phyloP scores from a whole-genome alignment of 2,329 filamentous ascomycete genomes.

The Penicillium digitatum region DNA sequence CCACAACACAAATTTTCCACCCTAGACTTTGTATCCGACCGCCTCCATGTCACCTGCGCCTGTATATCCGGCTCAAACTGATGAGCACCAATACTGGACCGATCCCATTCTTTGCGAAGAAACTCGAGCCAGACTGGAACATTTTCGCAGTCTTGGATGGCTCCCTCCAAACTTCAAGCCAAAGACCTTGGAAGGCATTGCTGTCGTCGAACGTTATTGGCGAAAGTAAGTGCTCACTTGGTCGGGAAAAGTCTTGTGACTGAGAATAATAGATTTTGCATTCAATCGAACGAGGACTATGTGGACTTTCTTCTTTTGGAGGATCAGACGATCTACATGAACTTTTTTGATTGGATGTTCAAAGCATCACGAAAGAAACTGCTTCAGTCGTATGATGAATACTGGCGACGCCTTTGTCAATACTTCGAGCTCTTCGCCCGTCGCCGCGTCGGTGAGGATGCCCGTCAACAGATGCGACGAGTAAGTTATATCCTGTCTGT shows the following conservation, averaged over 20 bases:
- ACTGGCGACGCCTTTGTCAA: constrained; percentile 23
- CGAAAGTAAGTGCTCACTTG: too few species aligned
- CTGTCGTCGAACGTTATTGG: too few species aligned
- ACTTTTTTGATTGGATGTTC: constrained; percentile 28
- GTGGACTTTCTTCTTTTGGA: constrained; percentile 22
- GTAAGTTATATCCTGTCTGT: constrained; percentile 13
- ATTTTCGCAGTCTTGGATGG: constrained; percentile 20
- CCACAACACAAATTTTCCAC: too few species aligned
- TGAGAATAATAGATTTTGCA: constrained; percentile 22
- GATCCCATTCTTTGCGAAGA: constrained; percentile 27
- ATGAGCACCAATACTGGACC: constrained; percentile 25
- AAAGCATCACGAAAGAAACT: constrained; percentile 23
- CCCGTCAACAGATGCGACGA: constrained; percentile 23
- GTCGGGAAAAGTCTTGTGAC: too few species aligned
- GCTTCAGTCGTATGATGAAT: constrained; percentile 25
- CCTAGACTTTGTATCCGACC: too few species aligned
- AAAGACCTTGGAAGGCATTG: too few species aligned
- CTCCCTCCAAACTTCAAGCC: too few species aligned
- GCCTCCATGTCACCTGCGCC: too few species aligned
- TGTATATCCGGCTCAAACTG: too few species aligned
- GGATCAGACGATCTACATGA: constrained; percentile 25
- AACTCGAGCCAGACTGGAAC: constrained; percentile 23
- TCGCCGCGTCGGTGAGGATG: constrained; percentile 17
- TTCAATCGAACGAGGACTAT: constrained; percentile 24
- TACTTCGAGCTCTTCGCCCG: constrained; percentile 23